Conservation (phyloP, 495 filamentous ascomycete genomes). For the Aspergillus baeticus region DNA sequence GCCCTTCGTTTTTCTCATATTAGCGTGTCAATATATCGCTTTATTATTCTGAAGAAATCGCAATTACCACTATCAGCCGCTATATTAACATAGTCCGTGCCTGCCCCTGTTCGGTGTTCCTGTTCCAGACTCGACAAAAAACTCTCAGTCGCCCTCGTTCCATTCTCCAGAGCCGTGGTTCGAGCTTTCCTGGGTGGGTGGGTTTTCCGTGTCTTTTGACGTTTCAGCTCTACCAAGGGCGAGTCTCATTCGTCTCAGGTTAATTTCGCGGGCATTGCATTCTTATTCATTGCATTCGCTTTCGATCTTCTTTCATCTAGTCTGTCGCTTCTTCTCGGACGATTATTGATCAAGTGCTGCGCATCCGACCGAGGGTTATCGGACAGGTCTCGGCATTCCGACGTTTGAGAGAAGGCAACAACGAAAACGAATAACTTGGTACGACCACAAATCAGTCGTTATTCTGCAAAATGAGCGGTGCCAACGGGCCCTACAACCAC, state of each 20-base stretch:
- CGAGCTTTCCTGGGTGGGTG: background rate
- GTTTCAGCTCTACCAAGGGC: conserved; percentile 2
- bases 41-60: background rate
- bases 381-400: background rate
- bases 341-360: background rate
- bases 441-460: background rate
- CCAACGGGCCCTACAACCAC: conserved; percentile 21
- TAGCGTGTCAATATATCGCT: background rate
- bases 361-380: background rate
- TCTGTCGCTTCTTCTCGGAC: too few species aligned
- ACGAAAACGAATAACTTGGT: background rate
- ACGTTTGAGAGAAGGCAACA: background rate
- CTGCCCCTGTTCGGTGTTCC: background rate
- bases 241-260: background rate
- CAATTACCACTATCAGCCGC: background rate
- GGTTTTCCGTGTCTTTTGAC: background rate
- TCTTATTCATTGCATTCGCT: background rate
- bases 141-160: background rate
- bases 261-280: background rate
- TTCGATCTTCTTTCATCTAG: background rate
- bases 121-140: conserved; percentile 9
- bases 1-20: background rate
- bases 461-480: conserved; percentile 16
- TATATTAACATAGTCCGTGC: conserved; percentile 7
- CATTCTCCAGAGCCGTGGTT: conserved; percentile 27